Evolutionary conservation across 2,329 filamentous ascomycete genomes (phyloP), one percentile per base, ranked within the genome.

Genomic region (Colletotrichum costaricense): DNA sequence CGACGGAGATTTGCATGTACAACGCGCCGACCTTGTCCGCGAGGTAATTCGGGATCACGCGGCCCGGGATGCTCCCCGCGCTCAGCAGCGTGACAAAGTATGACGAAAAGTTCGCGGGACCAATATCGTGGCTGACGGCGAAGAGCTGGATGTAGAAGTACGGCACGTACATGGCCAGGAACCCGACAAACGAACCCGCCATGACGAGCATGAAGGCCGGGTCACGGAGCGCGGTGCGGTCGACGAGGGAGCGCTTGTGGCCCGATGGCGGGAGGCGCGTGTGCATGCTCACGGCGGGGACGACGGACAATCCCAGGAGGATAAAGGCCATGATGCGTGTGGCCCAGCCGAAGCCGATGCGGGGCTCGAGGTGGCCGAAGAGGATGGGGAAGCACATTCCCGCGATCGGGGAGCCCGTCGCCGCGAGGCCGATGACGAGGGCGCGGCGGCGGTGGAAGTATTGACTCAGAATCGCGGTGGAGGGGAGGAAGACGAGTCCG

Each of bases 281-380:
- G 67, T 78, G 80, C 83, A 87, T 86, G 56, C 84, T 81, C 4
- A 76, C 74, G 6, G 84, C 59, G 1, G 84, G 82, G 5, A 87
- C 69, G n/a, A 78, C 67, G 52, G 82, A 79, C 26, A 85, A 78
- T 1, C 63, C 84, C 16, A 86, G 80, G 19, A 88, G 79, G 67
- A 86, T 76, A 70, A 87, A 85, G 28, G 81, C 86, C 22, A 88
- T 81, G 42, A 84, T 78, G 8, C 86, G 81, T 5, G 82, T 84
- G 6, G 88, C 83, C 88, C 88, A 90, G 58, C 82, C 81, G 78
- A 91, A 92, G 35, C 89, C 89, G 67, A 91, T 83, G 22, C 78
- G 77, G n/a, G 82, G 81, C 75, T 87, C 84, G 4, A 88, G 81
- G 75, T 80, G 82, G 14, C 79, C 78, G 63, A 86, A 83, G 63